Conservation (phyloP, 2,329 filamentous ascomycete genomes). For the Nothomitra cinnamomea region DNA sequence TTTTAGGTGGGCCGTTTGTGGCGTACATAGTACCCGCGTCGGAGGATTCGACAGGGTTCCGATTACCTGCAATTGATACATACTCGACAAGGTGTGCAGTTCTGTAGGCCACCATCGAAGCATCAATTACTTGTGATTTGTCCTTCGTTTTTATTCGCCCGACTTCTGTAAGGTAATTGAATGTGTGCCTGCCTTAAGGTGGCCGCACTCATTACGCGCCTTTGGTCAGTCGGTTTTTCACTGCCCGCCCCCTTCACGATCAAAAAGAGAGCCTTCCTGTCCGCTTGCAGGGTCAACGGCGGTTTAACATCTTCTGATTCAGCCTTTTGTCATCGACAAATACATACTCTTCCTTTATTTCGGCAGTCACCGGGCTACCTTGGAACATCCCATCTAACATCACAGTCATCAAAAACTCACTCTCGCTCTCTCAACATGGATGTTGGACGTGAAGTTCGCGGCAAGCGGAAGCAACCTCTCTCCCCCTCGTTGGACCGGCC, state of each 20-base stretch:
- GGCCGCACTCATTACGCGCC: neutral
- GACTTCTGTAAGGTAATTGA: neutral
- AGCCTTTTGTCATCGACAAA: neutral
- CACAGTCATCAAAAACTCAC: neutral
- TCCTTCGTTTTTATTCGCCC: neutral
- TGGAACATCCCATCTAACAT: neutral
- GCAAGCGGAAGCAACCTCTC: conserved; percentile 39
- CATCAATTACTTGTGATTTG: neutral
- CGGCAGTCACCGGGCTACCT: neutral
- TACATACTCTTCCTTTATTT: neutral
- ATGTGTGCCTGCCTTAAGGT: neutral
- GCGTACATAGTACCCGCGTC: neutral
- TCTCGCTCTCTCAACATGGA: conserved; percentile 24
- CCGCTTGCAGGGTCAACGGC: neutral
- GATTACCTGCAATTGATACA: no score
- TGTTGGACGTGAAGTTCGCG: conserved; percentile 28
- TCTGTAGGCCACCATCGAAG: no score
- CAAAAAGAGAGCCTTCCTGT: neutral
- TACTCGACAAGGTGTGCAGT: neutral
- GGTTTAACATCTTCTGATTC: neutral
- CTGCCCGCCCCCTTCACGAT: neutral
- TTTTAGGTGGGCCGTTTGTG: neutral
- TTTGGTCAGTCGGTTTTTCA: neutral
- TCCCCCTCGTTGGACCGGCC: conserved; percentile 32
- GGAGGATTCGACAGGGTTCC: neutral